These are phyloP conservation scores for Lepidium africanum DNA, from an alignment of 345 rosid species.

Conservation along the genomic window DNA sequence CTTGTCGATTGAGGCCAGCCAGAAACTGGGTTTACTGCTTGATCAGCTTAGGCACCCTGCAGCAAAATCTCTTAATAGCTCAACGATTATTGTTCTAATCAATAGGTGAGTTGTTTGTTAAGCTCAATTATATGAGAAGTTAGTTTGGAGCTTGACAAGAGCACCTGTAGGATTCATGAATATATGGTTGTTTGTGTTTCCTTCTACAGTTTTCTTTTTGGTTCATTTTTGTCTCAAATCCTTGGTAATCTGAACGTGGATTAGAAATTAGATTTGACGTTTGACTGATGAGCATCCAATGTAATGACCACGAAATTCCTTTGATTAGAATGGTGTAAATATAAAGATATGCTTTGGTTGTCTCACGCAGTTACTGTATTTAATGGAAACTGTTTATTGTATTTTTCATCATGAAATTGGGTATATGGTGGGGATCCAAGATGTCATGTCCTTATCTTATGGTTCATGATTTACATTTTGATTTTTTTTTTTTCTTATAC, in stretches of 20 bases:
- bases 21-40: constrained; percentile 68
- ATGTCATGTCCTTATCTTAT: constrained; percentile 4
- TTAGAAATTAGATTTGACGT: background rate
- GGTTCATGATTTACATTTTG: constrained; percentile 7
- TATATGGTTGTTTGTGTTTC: background rate
- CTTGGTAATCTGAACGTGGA: constrained; percentile 1
- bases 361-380: background rate
- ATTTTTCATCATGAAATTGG: background rate
- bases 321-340: background rate
- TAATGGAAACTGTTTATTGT: background rate
- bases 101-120: constrained; percentile 42
- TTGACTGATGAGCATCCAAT: background rate
- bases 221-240: background rate
- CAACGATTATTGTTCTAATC: constrained; percentile 62
- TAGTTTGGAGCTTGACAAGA: background rate
- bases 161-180: background rate
- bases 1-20: constrained; percentile 86
- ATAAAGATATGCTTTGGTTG: background rate
- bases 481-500: constrained; percentile 27
- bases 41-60: constrained; percentile 90
- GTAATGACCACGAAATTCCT: background rate
- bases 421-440: background rate
- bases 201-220: background rate
- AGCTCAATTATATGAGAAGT: background rate
- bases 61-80: constrained; percentile 63